Conservation (phyloP, 768 basidiomycete species). For the Gautieria morchelliformis region DNA sequence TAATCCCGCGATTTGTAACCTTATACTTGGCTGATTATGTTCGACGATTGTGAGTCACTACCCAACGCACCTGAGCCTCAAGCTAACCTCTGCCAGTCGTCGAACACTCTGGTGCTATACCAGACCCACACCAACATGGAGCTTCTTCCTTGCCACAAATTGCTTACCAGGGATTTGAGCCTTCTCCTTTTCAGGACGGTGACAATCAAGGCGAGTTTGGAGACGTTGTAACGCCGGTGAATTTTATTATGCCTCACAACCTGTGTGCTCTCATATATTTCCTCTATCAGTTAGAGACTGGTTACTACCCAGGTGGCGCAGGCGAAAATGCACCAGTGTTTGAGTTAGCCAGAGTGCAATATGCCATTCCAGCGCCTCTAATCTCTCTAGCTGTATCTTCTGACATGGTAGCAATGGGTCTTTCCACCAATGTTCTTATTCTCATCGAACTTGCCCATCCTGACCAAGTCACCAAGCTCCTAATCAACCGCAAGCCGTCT, state of each 20-base stretch:
- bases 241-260: background rate
- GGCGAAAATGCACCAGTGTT: slow-evolving; percentile 49
- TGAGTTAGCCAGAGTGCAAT: slow-evolving; percentile 83
- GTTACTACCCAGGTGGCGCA: slow-evolving; percentile 22
- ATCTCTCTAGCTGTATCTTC: slow-evolving; percentile 76
- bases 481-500: slow-evolving; percentile 54
- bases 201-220: slow-evolving; percentile 38
- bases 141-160: slow-evolving; percentile 43
- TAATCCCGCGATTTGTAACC: background rate
- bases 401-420: slow-evolving; percentile 79
- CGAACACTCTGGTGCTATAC: slow-evolving; percentile 63
- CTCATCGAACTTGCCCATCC: slow-evolving; percentile 85
- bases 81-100: slow-evolving; percentile 48
- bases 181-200: slow-evolving; percentile 44
- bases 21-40: slow-evolving; percentile 17
- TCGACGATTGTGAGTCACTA: slow-evolving; percentile 31
- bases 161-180: slow-evolving; percentile 86
- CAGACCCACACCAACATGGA: slow-evolving; percentile 25
- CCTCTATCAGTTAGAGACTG: slow-evolving; percentile 23
- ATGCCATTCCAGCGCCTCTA: slow-evolving; percentile 76
- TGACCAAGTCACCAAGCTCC: slow-evolving; percentile 78
- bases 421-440: slow-evolving; percentile 66
- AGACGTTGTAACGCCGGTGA: slow-evolving; percentile 17
- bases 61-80: background rate
- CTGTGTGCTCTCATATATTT: background rate